Evolutionary conservation across 2,329 filamentous ascomycete genomes (phyloP), one percentile per base, ranked within the genome.

Genomic region (Epichloe typhina): DNA sequence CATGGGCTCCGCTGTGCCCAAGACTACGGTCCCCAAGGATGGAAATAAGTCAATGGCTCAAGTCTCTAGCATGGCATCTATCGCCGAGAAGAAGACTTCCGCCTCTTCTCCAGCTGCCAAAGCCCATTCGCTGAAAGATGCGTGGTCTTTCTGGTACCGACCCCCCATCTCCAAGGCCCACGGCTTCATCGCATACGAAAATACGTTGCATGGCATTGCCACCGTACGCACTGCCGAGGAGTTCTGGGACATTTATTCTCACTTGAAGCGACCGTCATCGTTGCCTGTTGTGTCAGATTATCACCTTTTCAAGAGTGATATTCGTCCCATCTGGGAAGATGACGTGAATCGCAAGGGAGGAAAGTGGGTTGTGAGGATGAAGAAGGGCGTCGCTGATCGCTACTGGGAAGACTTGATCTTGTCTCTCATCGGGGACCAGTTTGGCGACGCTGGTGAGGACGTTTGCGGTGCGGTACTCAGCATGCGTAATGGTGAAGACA

Each of bases 81-180:
- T 77, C 53, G 64, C 72, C 52, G 73, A 77, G 61, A 61, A 64
- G 49, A 64, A 57, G 46, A 52, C 56, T 13, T 50, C 58, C 19
- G 54, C 54, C n/a, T 65, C 69, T 51, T 67, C 68, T 49, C 65
- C 68, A 50, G 67, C 71, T 52, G 59, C 69, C 52, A 71, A 74
- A 59, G 60, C 64, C 54, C 69, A 70, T 56, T 76, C 79, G 53
- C 75, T 97, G 60, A 89, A 86, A 69, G 83, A 88, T 67, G 84
- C 83, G 56, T 98, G 93, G 93, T 84, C 95, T 36, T 88, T 97
- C 66, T 97, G 93, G 89, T 98, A 94, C 70, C 82, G 93, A 53
- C 93, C 93, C 93, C 93, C 93, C 47, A 95, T 94, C 60, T 90
- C 88, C 58, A 98, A 98, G 72, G 93, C 91, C 57, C 91, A 93